phyloP scores from a whole-genome alignment of 2,329 filamentous ascomycete species.

The Aspergillus aculeatus region DNA sequence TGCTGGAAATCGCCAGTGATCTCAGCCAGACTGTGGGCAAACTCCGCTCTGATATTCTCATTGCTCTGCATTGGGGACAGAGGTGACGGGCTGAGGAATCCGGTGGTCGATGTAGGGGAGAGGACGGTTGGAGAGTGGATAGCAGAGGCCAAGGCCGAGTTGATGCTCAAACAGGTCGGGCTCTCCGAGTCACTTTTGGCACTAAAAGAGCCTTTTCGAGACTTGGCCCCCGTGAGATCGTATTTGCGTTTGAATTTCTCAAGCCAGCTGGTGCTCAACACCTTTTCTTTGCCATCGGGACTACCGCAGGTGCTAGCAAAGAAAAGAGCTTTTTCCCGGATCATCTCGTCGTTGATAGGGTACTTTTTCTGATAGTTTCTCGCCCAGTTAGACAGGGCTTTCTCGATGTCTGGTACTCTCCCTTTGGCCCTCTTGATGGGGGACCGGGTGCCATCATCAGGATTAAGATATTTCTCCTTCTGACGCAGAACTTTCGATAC shows the following conservation, averaged over 20 bases:
- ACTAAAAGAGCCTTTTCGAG: slow-evolving; percentile 52
- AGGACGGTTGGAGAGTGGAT: slow-evolving; percentile 64
- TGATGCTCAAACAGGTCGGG: slow-evolving; percentile 55
- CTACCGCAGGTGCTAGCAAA: slow-evolving; percentile 74
- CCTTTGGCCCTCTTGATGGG: slow-evolving; percentile 80
- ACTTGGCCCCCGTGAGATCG: slow-evolving; percentile 56
- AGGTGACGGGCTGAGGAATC: slow-evolving; percentile 66
- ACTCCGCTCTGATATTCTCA: slow-evolving; percentile 64
- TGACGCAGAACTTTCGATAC: slow-evolving; percentile 97
- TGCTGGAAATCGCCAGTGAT: slow-evolving; percentile 62
- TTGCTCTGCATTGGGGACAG: slow-evolving; percentile 69
- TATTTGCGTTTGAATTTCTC: slow-evolving; percentile 96
- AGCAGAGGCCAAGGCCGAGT: slow-evolving; percentile 55
- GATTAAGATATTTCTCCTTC: slow-evolving; percentile 89
- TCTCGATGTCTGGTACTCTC: slow-evolving; percentile 87
- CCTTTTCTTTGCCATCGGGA: slow-evolving; percentile 69
- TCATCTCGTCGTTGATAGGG: slow-evolving; percentile 73
- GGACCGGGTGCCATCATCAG: slow-evolving; percentile 74
- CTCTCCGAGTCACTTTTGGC: slow-evolving; percentile 67
- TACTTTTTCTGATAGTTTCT: slow-evolving; percentile 75
- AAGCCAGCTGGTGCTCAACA: slow-evolving; percentile 75
- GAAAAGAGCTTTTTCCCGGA: slow-evolving; percentile 77
- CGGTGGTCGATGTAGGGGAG: slow-evolving; percentile 71
- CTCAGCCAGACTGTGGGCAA: slow-evolving; percentile 58
- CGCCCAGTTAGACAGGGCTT: slow-evolving; percentile 83